Evolutionary conservation across 768 basidiomycete species (phyloP).

Genomic region (Xanthoconium purpureum): DNA sequence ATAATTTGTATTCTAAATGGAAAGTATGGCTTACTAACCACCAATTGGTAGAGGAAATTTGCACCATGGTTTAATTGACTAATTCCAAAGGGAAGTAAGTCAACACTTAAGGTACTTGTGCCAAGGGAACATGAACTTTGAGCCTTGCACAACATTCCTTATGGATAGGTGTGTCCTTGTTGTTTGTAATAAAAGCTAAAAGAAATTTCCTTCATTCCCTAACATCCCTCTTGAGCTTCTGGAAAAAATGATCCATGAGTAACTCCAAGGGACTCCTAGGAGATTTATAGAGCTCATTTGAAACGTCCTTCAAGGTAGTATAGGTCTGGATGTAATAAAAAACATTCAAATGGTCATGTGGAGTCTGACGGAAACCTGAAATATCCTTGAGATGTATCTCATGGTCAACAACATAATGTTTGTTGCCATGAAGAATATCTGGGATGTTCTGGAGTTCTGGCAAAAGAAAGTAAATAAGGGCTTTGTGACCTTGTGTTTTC

Average conservation of each 20-base stretch:
- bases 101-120: background rate
- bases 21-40: background rate
- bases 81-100: background rate
- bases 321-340: slow-evolving; percentile 6
- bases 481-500: background rate
- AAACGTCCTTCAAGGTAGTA: background rate
- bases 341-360: background rate
- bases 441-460: background rate
- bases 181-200: background rate
- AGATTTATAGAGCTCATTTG: background rate
- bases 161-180: background rate
- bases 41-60: background rate
- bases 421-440: rapidly evolving
- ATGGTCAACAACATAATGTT: background rate
- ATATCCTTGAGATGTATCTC: slow-evolving; percentile 9
- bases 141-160: slow-evolving; percentile 1
- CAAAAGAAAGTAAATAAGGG: background rate
- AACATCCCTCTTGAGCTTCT: background rate
- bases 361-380: background rate
- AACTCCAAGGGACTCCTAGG: background rate
- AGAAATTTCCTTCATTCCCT: background rate
- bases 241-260: background rate
- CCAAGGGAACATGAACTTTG: background rate
- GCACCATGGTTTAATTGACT: background rate
- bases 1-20: background rate